Percentiles rank a stretch among this genome's conserved stretches.
These are phyloP conservation scores for Zarea fungicola DNA, from an alignment of 2,329 filamentous ascomycete species.

Conservation along the genomic window DNA sequence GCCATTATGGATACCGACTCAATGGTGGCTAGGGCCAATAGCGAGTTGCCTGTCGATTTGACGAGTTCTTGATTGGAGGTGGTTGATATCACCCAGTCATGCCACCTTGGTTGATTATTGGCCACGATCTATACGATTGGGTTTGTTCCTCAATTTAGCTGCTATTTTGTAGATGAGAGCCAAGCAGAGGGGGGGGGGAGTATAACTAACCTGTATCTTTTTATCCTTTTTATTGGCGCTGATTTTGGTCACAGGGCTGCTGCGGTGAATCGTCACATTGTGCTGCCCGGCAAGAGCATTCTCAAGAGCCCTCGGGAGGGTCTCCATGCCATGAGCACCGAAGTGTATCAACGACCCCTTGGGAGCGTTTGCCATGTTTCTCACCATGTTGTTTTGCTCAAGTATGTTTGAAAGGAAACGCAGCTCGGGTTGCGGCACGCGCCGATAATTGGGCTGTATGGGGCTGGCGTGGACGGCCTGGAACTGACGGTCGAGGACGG, in stretches of 20 bases:
- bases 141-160: no score
- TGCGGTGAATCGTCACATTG: conserved; percentile 56
- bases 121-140: no score
- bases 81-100: conserved; percentile 62
- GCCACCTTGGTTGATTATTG: no score
- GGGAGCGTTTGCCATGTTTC: conserved; percentile 26
- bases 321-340: conserved; percentile 54
- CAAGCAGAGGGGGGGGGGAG: not conserved
- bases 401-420: conserved; percentile 24
- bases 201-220: conserved; percentile 36
- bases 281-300: conserved; percentile 41
- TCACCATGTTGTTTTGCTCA: conserved; percentile 24
- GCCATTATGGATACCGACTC: conserved; percentile 80
- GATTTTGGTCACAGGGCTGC: conserved; percentile 44
- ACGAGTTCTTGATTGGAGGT: conserved; percentile 46
- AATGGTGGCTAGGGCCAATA: conserved; percentile 48
- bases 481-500: conserved; percentile 37
- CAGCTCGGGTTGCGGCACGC: conserved; percentile 27
- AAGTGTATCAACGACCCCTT: conserved; percentile 31
- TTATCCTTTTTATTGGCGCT: conserved; percentile 30
- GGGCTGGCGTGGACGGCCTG: conserved; percentile 25
- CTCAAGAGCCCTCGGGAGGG: conserved; percentile 52
- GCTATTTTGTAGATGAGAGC: not conserved
- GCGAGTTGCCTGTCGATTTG: conserved; percentile 27
- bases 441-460: conserved; percentile 36